These are phyloP conservation scores for Otatea glauca DNA, from an alignment of 176 grass and related monocot genomes.

Conservation along the genomic window DNA sequence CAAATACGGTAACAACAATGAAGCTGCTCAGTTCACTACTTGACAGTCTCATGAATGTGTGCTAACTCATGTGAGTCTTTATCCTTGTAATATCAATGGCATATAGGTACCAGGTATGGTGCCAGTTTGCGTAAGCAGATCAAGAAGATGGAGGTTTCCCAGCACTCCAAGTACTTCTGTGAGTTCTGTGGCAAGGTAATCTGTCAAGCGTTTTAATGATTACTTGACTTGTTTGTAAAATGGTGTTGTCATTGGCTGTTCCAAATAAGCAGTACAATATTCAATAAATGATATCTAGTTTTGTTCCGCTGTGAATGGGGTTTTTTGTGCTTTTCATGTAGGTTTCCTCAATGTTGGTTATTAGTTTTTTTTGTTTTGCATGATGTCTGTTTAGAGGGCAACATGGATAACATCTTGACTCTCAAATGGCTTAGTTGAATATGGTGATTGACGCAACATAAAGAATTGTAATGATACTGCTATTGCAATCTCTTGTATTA, in stretches of 20 bases:
- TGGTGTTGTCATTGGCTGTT: neutral
- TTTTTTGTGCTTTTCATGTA: neutral
- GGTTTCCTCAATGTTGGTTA: neutral
- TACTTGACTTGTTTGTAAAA: neutral
- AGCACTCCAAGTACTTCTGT: conserved; percentile 85
- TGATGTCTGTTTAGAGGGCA: neutral
- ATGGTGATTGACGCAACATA: neutral
- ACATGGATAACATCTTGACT: neutral
- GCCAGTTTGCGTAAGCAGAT: conserved; percentile 89
- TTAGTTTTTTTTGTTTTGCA: neutral
- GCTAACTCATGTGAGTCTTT: neutral
- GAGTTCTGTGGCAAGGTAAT: conserved; percentile 86
- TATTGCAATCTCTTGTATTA: neutral
- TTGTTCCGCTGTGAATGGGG: neutral
- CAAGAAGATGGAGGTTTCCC: conserved; percentile 90
- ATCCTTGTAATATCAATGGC: conserved; percentile 15
- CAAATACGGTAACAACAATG: conserved; percentile 67
- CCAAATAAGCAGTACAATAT: neutral
- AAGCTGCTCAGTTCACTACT: neutral
- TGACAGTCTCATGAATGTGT: neutral
- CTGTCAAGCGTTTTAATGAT: neutral
- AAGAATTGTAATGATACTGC: neutral
- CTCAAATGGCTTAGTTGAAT: neutral
- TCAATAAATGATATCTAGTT: neutral
- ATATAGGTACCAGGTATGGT: conserved; percentile 77